A percentile compares a stretch with the other conserved stretches of the same genome.
Conservation (phyloP, 1,284 basidiomycete species). For the Boletus mariae region DNA sequence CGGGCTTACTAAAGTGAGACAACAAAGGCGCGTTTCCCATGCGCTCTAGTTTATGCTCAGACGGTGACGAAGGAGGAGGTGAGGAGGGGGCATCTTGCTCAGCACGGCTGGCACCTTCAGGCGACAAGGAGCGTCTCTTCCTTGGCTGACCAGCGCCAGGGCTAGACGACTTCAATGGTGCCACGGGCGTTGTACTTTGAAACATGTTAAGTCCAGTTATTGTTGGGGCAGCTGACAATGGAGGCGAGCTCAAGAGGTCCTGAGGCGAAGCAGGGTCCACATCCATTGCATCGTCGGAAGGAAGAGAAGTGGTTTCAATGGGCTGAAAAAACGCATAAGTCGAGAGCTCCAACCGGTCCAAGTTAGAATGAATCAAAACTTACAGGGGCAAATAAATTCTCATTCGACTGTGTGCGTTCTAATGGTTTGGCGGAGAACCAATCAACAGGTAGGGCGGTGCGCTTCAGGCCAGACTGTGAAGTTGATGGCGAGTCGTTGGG, state of each 20-base stretch:
- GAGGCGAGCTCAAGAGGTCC: slow-evolving; percentile 38
- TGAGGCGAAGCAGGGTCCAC: slow-evolving; percentile 50
- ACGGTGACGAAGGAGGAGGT: slow-evolving; percentile 63
- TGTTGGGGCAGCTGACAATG: slow-evolving; percentile 51
- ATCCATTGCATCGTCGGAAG: slow-evolving; percentile 69
- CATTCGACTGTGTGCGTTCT: slow-evolving; percentile 21
- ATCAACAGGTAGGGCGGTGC: slow-evolving; percentile 56
- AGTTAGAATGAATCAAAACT: slow-evolving; percentile 20
- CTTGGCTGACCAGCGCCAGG: slow-evolving; percentile 42
- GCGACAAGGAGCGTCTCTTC: slow-evolving; percentile 70
- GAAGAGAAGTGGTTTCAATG: slow-evolving; percentile 37
- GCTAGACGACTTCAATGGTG: slow-evolving; percentile 38
- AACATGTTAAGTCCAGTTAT: slow-evolving; percentile 58
- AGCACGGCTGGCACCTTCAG: slow-evolving; percentile 43
- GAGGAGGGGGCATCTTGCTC: slow-evolving; percentile 49
- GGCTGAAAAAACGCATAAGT: slow-evolving; percentile 31
- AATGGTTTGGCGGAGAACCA: slow-evolving; percentile 46
- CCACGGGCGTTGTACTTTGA: slow-evolving; percentile 53
- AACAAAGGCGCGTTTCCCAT: slow-evolving; percentile 45
- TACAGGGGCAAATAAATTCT: slow-evolving; percentile 32
- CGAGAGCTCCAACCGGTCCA: not conserved
- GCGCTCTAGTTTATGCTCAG: slow-evolving; percentile 60
- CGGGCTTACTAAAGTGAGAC: slow-evolving; percentile 51
- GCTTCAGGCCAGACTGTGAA: slow-evolving; percentile 44
- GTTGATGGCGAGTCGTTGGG: slow-evolving; percentile 21